Conservation (phyloP, 768 basidiomycete genomes). For the Goffeauzyma gilvescens region DNA sequence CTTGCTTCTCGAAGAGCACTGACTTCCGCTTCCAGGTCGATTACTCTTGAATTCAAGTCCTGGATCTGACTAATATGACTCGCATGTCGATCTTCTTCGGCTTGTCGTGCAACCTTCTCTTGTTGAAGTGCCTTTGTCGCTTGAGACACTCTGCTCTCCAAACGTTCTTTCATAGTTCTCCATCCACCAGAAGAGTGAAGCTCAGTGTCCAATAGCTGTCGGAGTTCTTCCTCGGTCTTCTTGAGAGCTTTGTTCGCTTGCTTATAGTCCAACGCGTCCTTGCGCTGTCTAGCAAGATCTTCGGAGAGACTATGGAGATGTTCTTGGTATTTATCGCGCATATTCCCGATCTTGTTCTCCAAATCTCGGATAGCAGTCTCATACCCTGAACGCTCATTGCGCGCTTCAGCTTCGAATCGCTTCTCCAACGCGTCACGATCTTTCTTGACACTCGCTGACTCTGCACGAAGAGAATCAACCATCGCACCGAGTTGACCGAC, state of each 20-base stretch:
- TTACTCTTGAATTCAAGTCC: no score
- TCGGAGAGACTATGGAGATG: constrained; percentile 63
- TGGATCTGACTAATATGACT: no score
- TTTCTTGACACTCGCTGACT: no score
- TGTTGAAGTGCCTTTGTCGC: no score
- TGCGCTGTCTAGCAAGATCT: constrained; percentile 36
- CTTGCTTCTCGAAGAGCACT: no score
- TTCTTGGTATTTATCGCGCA: constrained; percentile 57
- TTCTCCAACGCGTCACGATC: constrained; percentile 3
- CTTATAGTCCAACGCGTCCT: constrained; percentile 7
- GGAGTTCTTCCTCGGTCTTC: constrained; percentile 14
- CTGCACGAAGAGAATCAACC: no score
- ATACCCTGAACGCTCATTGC: not conserved
- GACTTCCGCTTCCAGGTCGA: no score
- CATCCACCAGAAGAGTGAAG: constrained; percentile 6
- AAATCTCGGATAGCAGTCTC: constrained; percentile 4
- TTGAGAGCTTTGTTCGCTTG: constrained; percentile 6
- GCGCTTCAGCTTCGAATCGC: not conserved
- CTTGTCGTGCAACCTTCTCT: no score
- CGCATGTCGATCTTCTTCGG: no score
- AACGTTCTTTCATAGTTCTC: constrained; percentile 5
- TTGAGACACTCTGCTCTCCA: constrained; percentile 9
- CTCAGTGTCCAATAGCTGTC: constrained; percentile 27
- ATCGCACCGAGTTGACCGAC: no score
- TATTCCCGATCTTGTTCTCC: constrained; percentile 47